phyloP scores from a whole-genome alignment of 495 filamentous ascomycete genomes.

The Neurospora sublineolata region DNA sequence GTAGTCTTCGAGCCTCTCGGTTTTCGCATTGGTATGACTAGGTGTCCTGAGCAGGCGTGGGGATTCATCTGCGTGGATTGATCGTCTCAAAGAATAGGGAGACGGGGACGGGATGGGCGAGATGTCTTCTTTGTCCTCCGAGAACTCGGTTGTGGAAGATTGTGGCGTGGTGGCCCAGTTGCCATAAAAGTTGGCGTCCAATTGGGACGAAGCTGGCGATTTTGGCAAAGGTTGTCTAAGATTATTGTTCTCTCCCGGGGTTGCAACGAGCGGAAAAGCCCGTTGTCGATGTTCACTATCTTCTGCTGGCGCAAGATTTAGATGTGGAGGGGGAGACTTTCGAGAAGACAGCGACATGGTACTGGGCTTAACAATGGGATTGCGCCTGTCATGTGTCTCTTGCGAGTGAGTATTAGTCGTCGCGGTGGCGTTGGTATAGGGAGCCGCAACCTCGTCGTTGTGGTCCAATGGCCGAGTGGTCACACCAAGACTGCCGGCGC shows the following conservation, averaged over 20 bases:
- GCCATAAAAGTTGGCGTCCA: conserved; percentile 38
- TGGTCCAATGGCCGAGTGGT: conserved; percentile 25
- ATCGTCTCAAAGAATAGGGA: conserved; percentile 28
- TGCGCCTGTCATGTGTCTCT: conserved; percentile 12
- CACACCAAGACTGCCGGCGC: conserved; percentile 23
- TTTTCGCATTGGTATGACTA: conserved; percentile 20
- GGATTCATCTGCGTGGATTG: conserved; percentile 25
- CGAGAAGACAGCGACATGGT: conserved; percentile 34
- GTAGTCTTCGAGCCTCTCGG: conserved; percentile 29
- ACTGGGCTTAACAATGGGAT: conserved; percentile 18
- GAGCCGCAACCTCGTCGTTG: conserved; percentile 8
- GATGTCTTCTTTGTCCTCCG: conserved; percentile 30
- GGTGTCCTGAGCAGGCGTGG: conserved; percentile 24
- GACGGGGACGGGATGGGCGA: conserved; percentile 36
- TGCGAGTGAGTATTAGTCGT: conserved; percentile 9
- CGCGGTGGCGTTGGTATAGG: background rate
- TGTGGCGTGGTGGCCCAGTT: conserved; percentile 37
- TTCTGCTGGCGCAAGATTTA: conserved; percentile 26
- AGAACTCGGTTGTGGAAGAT: conserved; percentile 29
- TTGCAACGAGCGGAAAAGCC: background rate
- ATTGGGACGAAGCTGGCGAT: conserved; percentile 40
- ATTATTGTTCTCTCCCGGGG: conserved; percentile 13
- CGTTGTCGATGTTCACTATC: conserved; percentile 16
- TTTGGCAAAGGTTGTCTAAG: conserved; percentile 42
- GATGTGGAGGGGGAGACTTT: conserved; percentile 39